These are phyloP conservation scores for Postia placenta DNA, from an alignment of 768 basidiomycete genomes.

Conservation along the genomic window DNA sequence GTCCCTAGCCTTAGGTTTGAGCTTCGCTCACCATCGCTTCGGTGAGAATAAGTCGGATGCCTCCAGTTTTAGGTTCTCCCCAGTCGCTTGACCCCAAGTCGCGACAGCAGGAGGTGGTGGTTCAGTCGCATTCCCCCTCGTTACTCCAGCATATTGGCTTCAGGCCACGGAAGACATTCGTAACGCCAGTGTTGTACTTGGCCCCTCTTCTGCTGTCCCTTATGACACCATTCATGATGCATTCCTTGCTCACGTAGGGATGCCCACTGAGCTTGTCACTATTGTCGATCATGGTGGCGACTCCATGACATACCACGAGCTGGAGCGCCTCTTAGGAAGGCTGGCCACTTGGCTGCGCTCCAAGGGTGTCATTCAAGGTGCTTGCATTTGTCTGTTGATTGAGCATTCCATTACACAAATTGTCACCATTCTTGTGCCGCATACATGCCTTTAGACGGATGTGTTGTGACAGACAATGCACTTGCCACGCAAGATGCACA, in stretches of 20 bases:
- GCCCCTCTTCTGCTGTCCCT: too few relatives aligned
- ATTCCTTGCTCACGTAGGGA: constrained; percentile 39
- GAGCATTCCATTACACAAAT: constrained; percentile 50
- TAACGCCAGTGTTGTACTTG: too few relatives aligned
- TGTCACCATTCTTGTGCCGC: constrained; percentile 51
- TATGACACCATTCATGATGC: constrained; percentile 52
- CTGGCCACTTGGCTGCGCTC: constrained; percentile 40
- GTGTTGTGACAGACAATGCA: constrained; percentile 49
- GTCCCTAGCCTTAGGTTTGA: too few relatives aligned
- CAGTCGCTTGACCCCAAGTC: too few relatives aligned
- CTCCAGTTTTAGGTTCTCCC: too few relatives aligned
- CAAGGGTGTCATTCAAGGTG: constrained; percentile 38
- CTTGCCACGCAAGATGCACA: constrained; percentile 42
- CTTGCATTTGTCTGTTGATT: constrained; percentile 48
- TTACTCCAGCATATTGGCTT: too few relatives aligned
- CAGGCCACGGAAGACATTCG: too few relatives aligned
- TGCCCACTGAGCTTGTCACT: constrained; percentile 37
- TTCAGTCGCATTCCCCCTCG: too few relatives aligned
- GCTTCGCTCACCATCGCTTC: too few relatives aligned
- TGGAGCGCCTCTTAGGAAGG: constrained; percentile 40
- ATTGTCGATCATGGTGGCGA: constrained; percentile 38
- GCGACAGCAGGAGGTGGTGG: too few relatives aligned
- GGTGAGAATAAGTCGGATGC: too few relatives aligned
- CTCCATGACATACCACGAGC: constrained; percentile 43
- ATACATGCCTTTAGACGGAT: constrained; percentile 55